Conservation (phyloP, 768 basidiomycete species). For the Phylloporus sp. region DNA sequence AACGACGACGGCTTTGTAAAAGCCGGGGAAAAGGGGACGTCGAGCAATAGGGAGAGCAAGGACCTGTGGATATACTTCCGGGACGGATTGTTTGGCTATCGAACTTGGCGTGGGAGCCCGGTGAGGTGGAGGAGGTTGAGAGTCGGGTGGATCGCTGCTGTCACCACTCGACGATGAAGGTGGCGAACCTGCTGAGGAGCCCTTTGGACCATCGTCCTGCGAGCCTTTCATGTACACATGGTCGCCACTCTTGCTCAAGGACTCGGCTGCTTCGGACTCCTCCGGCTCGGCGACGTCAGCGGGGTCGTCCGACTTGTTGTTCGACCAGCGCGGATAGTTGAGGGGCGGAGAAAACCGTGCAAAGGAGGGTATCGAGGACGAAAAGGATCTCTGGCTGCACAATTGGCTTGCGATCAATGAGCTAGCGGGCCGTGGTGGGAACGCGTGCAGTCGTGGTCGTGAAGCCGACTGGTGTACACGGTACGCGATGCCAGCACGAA, state of each 20-base stretch:
- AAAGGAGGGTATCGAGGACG: constrained; percentile 18
- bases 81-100: constrained; percentile 83
- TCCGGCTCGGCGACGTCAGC: constrained; percentile 22
- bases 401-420: constrained; percentile 6
- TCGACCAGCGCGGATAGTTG: constrained; percentile 37
- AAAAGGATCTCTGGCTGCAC: constrained; percentile 23
- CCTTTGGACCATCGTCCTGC: constrained; percentile 30
- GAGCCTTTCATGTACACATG: constrained; percentile 22
- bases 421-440: constrained; percentile 6
- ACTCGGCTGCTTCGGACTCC: constrained; percentile 24
- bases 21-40: constrained; percentile 93
- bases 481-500: constrained; percentile 12
- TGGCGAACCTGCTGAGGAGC: constrained; percentile 31
- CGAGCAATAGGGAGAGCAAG: constrained; percentile 94
- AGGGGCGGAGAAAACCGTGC: constrained; percentile 32
- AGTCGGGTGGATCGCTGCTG: constrained; percentile 35
- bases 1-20: constrained; percentile 97
- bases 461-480: constrained; percentile 11
- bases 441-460: constrained; percentile 10
- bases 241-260: constrained; percentile 12
- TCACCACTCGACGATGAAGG: constrained; percentile 41
- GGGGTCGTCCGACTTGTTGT: constrained; percentile 31
- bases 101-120: constrained; percentile 41
- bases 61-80: constrained; percentile 89
- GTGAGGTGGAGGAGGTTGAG: constrained; percentile 38